These are phyloP conservation scores for Trypanosoma melophagium DNA, from an alignment of 208 protist species.

Conservation along the genomic window DNA sequence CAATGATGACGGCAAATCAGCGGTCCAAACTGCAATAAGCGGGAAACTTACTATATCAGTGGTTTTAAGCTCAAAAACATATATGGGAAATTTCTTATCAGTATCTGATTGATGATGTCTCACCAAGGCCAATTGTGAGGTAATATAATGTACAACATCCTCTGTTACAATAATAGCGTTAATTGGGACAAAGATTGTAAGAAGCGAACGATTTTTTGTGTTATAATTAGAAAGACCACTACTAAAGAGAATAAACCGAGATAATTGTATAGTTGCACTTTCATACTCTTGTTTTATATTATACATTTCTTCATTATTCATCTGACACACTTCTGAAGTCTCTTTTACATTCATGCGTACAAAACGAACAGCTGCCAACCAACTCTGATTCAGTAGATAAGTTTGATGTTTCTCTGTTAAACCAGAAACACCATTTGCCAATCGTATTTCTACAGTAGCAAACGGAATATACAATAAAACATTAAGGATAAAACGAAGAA, in stretches of 20 bases:
- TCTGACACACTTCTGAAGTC: conserved; percentile 4
- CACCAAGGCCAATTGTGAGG: conserved; percentile 10
- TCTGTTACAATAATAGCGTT: conserved; percentile 17
- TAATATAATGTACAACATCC: conserved; percentile 24
- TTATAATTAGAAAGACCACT: not conserved
- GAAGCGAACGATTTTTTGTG: conserved; percentile 10
- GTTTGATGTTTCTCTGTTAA: not conserved
- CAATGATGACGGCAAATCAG: not conserved
- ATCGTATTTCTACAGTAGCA: conserved; percentile 22
- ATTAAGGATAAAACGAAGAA: conserved; percentile 24
- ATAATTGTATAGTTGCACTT: not conserved
- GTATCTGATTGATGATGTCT: not conserved
- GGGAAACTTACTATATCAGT: not conserved
- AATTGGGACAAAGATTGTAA: conserved; percentile 21
- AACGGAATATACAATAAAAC: conserved; percentile 21
- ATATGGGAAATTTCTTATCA: conserved; percentile 6
- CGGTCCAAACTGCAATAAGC: conserved; percentile 19
- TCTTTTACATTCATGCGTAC: not conserved
- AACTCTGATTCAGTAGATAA: conserved; percentile 12
- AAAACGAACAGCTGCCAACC: conserved; percentile 22
- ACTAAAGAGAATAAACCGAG: not conserved
- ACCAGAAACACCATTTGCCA: not conserved
- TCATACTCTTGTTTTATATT: not conserved
- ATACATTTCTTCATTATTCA: not conserved
- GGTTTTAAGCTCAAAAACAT: not conserved